These are phyloP conservation scores for Eragrostis curvula DNA, from an alignment of 176 grass and related monocot species.

Conservation along the genomic window DNA sequence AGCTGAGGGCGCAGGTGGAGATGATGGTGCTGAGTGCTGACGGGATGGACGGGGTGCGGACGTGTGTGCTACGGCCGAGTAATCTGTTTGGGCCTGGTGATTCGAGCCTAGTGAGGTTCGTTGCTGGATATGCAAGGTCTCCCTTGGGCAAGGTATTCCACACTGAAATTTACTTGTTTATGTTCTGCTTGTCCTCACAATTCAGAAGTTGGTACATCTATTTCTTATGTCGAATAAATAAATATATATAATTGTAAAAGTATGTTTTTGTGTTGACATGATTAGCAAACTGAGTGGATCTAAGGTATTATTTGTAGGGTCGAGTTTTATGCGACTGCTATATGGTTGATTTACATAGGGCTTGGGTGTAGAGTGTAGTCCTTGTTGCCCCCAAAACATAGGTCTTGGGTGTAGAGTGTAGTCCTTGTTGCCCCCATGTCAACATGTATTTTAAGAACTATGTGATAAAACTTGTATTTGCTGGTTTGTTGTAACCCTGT, in stretches of 20 bases:
- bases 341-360: not conserved
- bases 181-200: slow-evolving; percentile 11
- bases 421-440: no score
- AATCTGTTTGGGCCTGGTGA: slow-evolving; percentile 84
- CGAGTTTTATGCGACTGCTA: not conserved
- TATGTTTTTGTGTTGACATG: slow-evolving; percentile 13
- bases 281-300: slow-evolving; percentile 4
- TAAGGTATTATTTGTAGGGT: not conserved
- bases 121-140: slow-evolving; percentile 64
- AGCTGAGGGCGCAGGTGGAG: slow-evolving; percentile 86
- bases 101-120: slow-evolving; percentile 58
- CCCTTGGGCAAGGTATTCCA: slow-evolving; percentile 68
- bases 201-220: not conserved
- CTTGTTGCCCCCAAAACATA: no score
- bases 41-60: slow-evolving; percentile 61
- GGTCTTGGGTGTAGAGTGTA: not conserved
- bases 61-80: slow-evolving; percentile 77
- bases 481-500: not conserved
- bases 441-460: not conserved
- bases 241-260: not conserved
- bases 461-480: not conserved
- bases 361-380: not conserved
- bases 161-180: not conserved
- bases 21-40: slow-evolving; percentile 78
- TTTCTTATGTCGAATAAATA: not conserved